Base-by-base conservation (phyloP, 1,139 yeast genomes). In the Scheffersomyces cryptocercus region DNA sequence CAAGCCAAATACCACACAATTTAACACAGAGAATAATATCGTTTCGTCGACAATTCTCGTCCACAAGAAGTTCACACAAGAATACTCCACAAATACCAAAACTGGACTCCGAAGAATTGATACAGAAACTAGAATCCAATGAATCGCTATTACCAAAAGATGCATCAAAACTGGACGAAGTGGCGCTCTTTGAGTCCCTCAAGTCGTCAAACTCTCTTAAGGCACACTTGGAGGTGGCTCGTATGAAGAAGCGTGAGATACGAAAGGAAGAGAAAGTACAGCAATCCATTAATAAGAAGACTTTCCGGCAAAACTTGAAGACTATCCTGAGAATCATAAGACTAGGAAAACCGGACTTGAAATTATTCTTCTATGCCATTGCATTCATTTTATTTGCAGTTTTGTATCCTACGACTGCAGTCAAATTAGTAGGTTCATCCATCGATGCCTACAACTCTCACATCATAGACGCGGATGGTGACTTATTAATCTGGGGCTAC, bases 321-420 rank as follows among this genome's bases (percentile, higher is more conserved):
- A 73, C 77, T 2, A 64, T 74, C 10, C 54, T 55, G 29, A 58
- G 79, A 33, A 74, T 74, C 36, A 52, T 73, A 15, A 59, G 56
- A 36, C 58, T 74, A 7, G 79, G 79, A 2, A 62, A 62, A 39
- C 76, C 77, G 3, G 79, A 74, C 49, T 47, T 65, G 45, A 67
- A 58, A 46, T 57, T 72, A 5, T 74, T 74, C 45, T 42, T 73
- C 3, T 61, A 67, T 34, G 79, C 79, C 1, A 50, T 74, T 24
- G 74, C 64, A 9, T 73, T 73, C 50, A 74, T 74, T 14, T 57
- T 73, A 28, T 70, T 71, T 56, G 79, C 79, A 1, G 79, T 74
- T 34, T 54, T 74, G 35, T 74, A 74, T 47, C 79, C 79, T 2
- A 73, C 79, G 1, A 65, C 73, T 1, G 66, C 75, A 9, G 79